A percentile compares a stretch with the other conserved stretches of the same genome.
Conservation (phyloP, 179 eudicot species). For the Patellifolia procumbens region DNA sequence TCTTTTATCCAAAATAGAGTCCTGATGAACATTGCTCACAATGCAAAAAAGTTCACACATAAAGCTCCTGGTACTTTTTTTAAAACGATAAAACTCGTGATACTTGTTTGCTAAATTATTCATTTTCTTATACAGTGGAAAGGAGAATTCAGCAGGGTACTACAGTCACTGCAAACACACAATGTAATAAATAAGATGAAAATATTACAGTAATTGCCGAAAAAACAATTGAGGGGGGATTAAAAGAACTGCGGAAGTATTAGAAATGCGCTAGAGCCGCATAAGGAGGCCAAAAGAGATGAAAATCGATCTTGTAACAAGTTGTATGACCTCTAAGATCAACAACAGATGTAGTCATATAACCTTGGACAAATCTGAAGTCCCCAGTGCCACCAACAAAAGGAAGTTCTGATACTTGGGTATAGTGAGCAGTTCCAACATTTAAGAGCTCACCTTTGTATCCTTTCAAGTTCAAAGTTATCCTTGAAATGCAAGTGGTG, state of each 20-base stretch:
- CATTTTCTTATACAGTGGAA: too few species aligned
- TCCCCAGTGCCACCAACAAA: constrained; percentile 50
- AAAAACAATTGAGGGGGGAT: neutral
- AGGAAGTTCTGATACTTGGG: constrained; percentile 42
- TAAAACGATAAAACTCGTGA: too few species aligned
- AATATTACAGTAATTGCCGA: neutral
- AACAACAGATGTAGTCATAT: constrained; percentile 38
- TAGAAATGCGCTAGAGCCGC: constrained; percentile 21
- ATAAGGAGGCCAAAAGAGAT: constrained; percentile 50
- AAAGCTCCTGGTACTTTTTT: too few species aligned
- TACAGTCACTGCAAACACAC: too few species aligned
- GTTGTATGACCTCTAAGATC: constrained; percentile 30
- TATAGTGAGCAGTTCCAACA: constrained; percentile 38
- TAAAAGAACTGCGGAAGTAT: neutral
- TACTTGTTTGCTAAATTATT: too few species aligned
- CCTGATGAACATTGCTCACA: too few species aligned
- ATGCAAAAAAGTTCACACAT: too few species aligned
- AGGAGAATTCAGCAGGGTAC: too few species aligned
- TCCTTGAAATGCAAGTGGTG: constrained; percentile 32
- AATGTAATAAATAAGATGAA: too few species aligned
- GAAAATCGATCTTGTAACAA: constrained; percentile 41
- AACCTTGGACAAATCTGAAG: constrained; percentile 52
- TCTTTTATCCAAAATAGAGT: too few species aligned
- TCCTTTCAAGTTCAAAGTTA: constrained; percentile 34
- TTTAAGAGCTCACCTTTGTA: constrained; percentile 40